Conservation (phyloP, 306 rosid species). For the Cicer pinnatifidum region DNA sequence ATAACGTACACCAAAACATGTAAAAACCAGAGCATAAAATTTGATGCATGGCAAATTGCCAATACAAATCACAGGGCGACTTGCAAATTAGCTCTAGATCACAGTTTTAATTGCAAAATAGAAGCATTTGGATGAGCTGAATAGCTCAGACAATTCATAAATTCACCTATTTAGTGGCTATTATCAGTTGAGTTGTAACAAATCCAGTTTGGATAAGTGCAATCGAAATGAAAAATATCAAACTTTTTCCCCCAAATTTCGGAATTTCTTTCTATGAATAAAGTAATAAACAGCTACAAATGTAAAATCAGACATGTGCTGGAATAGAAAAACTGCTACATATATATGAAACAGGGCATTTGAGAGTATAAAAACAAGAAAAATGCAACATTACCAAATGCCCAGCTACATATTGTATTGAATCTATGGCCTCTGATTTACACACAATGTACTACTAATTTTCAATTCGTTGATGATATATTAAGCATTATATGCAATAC, state of each 20-base stretch:
- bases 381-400: not conserved
- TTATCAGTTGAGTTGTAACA: not conserved
- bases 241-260: not conserved
- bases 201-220: not conserved
- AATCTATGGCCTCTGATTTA: not conserved
- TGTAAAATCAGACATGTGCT: not conserved
- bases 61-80: not conserved
- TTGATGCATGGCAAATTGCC: not conserved
- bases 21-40: not conserved
- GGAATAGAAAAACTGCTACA: not conserved
- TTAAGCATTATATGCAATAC: not conserved
- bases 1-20: constrained; percentile 4
- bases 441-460: not conserved
- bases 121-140: not conserved
- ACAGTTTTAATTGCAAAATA: not conserved
- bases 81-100: not conserved
- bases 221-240: not conserved
- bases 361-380: constrained; percentile 7
- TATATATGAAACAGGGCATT: constrained; percentile 5
- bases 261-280: not conserved
- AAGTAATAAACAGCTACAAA: not conserved
- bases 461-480: not conserved
- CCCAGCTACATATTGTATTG: constrained; percentile 13
- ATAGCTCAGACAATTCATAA: not conserved
- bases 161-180: not conserved